These are phyloP conservation scores for Trichoderma citrinoviride DNA, from an alignment of 2,329 filamentous ascomycete species.

Conservation along the genomic window DNA sequence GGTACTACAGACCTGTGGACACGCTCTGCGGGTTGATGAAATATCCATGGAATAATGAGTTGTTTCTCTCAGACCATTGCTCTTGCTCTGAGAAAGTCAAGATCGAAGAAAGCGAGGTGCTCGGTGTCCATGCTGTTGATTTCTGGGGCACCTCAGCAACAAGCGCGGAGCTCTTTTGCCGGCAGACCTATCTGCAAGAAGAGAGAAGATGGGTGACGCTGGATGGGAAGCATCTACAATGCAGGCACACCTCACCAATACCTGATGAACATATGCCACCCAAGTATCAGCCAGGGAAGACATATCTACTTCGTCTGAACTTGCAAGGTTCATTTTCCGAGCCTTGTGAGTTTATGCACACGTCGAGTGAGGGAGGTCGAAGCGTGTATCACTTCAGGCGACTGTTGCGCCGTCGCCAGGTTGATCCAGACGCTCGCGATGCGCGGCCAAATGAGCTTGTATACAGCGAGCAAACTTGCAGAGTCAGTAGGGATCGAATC, in stretches of 20 bases:
- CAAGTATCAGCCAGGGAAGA: slow-evolving; percentile 54
- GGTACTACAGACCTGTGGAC: slow-evolving; percentile 70
- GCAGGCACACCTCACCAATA: slow-evolving; percentile 38
- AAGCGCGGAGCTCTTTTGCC: slow-evolving; percentile 60
- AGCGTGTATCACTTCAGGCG: slow-evolving; percentile 44
- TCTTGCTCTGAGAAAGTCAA: slow-evolving; percentile 55
- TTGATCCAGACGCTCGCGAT: slow-evolving; percentile 33
- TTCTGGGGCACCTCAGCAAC: slow-evolving; percentile 52
- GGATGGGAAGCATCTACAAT: slow-evolving; percentile 52
- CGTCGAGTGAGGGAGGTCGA: slow-evolving; percentile 24
- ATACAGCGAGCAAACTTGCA: slow-evolving; percentile 48
- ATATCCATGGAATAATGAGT: slow-evolving; percentile 69
- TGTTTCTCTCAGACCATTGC: slow-evolving; percentile 76
- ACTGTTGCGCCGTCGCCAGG: slow-evolving; percentile 49
- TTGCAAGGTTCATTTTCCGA: slow-evolving; percentile 46
- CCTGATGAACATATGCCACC: background rate
- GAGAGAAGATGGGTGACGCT: slow-evolving; percentile 63
- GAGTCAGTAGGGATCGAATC: slow-evolving; percentile 43
- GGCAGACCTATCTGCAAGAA: slow-evolving; percentile 63
- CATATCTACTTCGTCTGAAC: slow-evolving; percentile 49
- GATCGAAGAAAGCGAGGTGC: slow-evolving; percentile 54
- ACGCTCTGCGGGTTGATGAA: slow-evolving; percentile 66
- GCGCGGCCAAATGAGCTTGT: slow-evolving; percentile 57
- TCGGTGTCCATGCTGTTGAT: slow-evolving; percentile 56
- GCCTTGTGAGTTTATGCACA: slow-evolving; percentile 56